Percentiles rank a stretch among this genome's conserved stretches.
phyloP scores from a whole-genome alignment of 2,329 filamentous ascomycete species.

The Calonectria pauciramosa region DNA sequence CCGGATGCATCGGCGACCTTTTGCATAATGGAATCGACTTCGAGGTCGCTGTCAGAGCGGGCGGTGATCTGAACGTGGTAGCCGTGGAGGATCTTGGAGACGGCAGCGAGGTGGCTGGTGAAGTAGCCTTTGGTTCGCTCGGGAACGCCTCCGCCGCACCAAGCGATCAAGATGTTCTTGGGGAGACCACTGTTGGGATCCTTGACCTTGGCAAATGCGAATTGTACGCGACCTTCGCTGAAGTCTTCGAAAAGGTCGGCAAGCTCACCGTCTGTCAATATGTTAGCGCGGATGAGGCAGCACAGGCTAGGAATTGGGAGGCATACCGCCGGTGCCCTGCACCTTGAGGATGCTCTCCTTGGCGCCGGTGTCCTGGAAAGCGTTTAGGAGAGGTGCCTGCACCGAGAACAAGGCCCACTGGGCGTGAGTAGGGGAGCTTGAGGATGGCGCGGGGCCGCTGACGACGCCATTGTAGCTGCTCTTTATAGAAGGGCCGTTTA shows the following conservation, averaged over 20 bases:
- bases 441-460: conserved; percentile 64
- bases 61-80: conserved; percentile 99
- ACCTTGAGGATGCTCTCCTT: conserved; percentile 98
- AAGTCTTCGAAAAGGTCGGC: conserved; percentile 94
- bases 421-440: conserved; percentile 83
- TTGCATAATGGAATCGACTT: conserved; percentile 88
- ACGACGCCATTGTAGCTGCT: conserved; percentile 78
- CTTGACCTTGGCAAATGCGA: conserved; percentile 96
- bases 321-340: conserved; percentile 85
- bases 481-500: conserved; percentile 86
- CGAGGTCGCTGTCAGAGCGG: conserved; percentile 89
- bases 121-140: conserved; percentile 99
- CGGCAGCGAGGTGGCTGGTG: conserved; percentile 90
- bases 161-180: conserved; percentile 94
- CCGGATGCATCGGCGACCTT: conserved; percentile 97
- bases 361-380: conserved; percentile 86
- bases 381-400: conserved; percentile 90
- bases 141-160: conserved; percentile 98
- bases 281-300: conserved; percentile 34
- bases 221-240: conserved; percentile 96
- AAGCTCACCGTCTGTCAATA: conserved; percentile 84
- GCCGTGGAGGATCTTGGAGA: conserved; percentile 93
- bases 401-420: conserved; percentile 97
- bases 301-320: conserved; percentile 2
- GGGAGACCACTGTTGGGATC: conserved; percentile 91